Percentiles rank a stretch among this genome's conserved stretches.
Conservation (phyloP, 2,329 filamentous ascomycete genomes). For the Aspergillus sp. region DNA sequence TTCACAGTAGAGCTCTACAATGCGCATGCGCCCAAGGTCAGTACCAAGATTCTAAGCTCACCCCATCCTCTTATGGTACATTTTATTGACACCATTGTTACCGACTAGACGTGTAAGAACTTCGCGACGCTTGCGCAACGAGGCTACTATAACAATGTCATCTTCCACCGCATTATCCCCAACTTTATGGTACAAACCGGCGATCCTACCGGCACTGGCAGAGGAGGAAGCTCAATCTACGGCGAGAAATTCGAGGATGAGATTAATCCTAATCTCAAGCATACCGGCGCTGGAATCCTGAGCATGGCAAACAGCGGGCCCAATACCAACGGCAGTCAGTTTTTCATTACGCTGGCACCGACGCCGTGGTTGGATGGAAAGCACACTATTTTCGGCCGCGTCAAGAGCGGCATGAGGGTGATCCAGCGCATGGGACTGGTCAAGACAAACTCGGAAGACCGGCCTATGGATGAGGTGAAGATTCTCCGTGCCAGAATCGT, state of each 20-base stretch:
- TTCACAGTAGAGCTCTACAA: conserved; percentile 90
- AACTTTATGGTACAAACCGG: conserved; percentile 97
- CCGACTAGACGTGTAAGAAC: conserved; percentile 72
- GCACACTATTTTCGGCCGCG: conserved; percentile 93
- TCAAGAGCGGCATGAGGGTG: conserved; percentile 79
- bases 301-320: conserved; percentile 96
- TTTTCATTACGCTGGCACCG: conserved; percentile 92
- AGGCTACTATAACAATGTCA: conserved; percentile 82
- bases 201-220: conserved; percentile 90
- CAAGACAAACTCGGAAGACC: conserved; percentile 77
- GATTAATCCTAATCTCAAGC: conserved; percentile 74
- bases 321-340: conserved; percentile 92
- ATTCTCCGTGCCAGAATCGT: conserved; percentile 73
- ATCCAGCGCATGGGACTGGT: conserved; percentile 87
- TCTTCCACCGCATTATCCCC: conserved; percentile 93
- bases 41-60: conserved; percentile 5
- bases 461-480: conserved; percentile 78
- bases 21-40: conserved; percentile 73
- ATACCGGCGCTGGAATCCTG: conserved; percentile 90
- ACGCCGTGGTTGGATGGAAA: conserved; percentile 73
- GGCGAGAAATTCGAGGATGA: conserved; percentile 95
- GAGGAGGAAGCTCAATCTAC: conserved; percentile 86
- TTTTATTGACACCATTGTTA: conserved; percentile 20
- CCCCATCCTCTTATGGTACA: background rate
- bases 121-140: conserved; percentile 77